These are phyloP conservation scores for Garcia nutans DNA, from an alignment of 345 rosid genomes.

Conservation along the genomic window DNA sequence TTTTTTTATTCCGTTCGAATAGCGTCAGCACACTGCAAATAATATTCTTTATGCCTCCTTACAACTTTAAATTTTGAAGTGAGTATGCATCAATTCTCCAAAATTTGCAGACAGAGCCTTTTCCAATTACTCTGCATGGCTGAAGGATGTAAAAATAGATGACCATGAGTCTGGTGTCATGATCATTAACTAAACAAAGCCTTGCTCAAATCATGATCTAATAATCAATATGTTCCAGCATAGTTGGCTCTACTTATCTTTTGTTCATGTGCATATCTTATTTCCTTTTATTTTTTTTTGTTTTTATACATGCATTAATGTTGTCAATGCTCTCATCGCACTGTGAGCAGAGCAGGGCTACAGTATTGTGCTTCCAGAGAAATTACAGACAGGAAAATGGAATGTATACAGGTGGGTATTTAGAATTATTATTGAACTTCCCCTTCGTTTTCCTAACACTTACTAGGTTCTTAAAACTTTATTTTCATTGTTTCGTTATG, in stretches of 20 bases:
- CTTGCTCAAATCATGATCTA: background rate
- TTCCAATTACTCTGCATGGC: too few relatives aligned
- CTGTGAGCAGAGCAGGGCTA: constrained; percentile 67
- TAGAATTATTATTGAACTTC: background rate
- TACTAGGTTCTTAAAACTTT: constrained; percentile 4
- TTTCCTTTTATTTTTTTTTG: background rate
- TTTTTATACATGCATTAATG: constrained; percentile 9
- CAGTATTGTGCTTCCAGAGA: constrained; percentile 94
- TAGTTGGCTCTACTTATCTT: background rate
- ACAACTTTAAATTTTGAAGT: too few relatives aligned
- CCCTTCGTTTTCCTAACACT: background rate
- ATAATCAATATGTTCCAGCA: background rate
- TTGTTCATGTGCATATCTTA: background rate
- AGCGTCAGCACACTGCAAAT: background rate
- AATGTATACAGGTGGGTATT: constrained; percentile 72
- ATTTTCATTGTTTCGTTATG: background rate
- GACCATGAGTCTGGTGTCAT: too few relatives aligned
- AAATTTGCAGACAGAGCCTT: too few relatives aligned
- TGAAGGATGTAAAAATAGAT: too few relatives aligned
- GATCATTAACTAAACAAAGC: too few relatives aligned
- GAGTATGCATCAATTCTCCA: too few relatives aligned
- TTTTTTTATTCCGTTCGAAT: too few relatives aligned
- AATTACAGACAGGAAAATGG: constrained; percentile 86
- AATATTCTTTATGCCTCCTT: too few relatives aligned
- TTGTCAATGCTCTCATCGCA: constrained; percentile 16